Percentiles rank a stretch among this genome's conserved stretches.
phyloP scores from a whole-genome alignment of 768 basidiomycete species.

The Artomyces pyxidatus region DNA sequence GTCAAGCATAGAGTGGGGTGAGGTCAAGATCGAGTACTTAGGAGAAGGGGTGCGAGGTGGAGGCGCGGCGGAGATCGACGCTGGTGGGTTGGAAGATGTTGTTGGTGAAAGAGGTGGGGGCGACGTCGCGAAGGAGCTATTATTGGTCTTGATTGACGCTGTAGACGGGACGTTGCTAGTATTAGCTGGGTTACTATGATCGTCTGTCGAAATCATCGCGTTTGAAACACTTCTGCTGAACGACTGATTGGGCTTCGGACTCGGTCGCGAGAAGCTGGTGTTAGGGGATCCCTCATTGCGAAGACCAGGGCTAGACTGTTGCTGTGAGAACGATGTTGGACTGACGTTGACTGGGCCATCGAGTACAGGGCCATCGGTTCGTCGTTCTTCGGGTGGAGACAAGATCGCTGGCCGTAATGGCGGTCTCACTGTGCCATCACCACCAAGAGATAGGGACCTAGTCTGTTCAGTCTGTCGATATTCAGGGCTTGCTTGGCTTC shows the following conservation, averaged over 20 bases:
- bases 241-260: background rate
- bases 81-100: conserved; percentile 4
- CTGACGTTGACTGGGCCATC: conserved; percentile 19
- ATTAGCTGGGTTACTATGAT: background rate
- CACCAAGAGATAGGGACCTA: background rate
- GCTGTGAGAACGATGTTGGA: conserved; percentile 1
- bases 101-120: conserved; percentile 9
- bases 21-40: conserved; percentile 24
- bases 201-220: background rate
- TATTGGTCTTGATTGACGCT: background rate
- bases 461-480: conserved; percentile 18
- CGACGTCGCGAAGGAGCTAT: conserved; percentile 5
- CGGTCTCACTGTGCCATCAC: background rate
- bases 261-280: background rate
- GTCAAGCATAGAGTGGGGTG: conserved; percentile 29
- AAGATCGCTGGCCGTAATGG: background rate
- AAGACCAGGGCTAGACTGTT: background rate
- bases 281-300: background rate
- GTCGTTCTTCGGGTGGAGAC: background rate
- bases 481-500: too few relatives aligned
- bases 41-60: conserved; percentile 11
- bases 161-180: background rate
- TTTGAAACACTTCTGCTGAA: background rate
- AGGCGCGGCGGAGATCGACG: background rate
- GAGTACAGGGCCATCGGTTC: conserved; percentile 13